Evolutionary conservation across 2,329 filamentous ascomycete genomes (phyloP).

Genomic region (Shiraia bambusicola): DNA sequence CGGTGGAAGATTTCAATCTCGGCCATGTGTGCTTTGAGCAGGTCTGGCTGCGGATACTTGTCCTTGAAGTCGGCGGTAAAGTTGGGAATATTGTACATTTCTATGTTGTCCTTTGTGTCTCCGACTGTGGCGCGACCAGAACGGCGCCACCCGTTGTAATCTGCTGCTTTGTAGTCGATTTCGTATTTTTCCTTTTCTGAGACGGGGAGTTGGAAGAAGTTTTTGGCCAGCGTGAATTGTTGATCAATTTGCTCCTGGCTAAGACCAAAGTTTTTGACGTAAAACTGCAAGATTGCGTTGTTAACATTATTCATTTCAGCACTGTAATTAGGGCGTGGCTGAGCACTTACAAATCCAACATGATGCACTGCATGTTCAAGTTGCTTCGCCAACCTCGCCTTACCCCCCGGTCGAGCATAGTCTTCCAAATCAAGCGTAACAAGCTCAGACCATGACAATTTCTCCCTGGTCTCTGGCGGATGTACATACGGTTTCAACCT

Average conservation of each 20-base stretch:
- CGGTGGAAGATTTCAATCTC: constrained; percentile 60
- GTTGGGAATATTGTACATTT: constrained; percentile 63
- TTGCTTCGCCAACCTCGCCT: constrained; percentile 56
- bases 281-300: too few relatives aligned
- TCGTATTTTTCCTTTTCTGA: constrained; percentile 62
- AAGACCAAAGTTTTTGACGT: constrained; percentile 63
- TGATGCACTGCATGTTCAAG: constrained; percentile 56
- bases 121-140: constrained; percentile 39
- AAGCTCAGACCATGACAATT: constrained; percentile 58
- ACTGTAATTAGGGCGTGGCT: neutral
- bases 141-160: constrained; percentile 54
- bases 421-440: constrained; percentile 59
- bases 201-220: constrained; percentile 58
- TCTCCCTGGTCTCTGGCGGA: constrained; percentile 51
- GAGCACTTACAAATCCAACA: constrained; percentile 44
- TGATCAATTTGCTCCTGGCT: constrained; percentile 60
- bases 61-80: constrained; percentile 61
- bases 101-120: constrained; percentile 54
- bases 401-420: constrained; percentile 58
- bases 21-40: constrained; percentile 44
- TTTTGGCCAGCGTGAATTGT: constrained; percentile 62
- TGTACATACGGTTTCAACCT: constrained; percentile 45
- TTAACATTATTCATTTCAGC: neutral
- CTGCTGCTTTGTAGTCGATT: constrained; percentile 47
- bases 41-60: constrained; percentile 38